phyloP scores from a whole-genome alignment of 495 filamentous ascomycete species.

The Tuber microsphaerosporum region DNA sequence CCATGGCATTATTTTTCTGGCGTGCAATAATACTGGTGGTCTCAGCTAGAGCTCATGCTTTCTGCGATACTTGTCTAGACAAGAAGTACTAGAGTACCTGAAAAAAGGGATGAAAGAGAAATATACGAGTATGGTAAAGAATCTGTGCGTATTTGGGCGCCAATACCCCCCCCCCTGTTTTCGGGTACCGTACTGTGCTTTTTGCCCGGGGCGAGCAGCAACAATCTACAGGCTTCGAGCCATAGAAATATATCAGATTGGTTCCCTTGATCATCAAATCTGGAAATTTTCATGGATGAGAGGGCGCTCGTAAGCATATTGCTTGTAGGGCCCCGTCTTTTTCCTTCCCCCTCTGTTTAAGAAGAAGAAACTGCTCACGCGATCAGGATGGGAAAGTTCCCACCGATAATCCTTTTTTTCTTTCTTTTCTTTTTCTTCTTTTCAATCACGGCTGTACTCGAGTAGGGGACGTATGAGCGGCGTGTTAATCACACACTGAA shows the following conservation, averaged over 20 bases:
- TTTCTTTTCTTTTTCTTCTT: neutral
- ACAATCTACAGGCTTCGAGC: conserved; percentile 10
- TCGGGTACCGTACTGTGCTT: neutral
- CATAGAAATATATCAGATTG: conserved; percentile 2
- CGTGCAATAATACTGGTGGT: no score
- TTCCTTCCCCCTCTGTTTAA: neutral
- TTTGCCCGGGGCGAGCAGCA: neutral
- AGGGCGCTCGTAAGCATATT: neutral
- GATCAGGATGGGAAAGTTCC: conserved; percentile 9
- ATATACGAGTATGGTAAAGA: neutral
- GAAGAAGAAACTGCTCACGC: conserved; percentile 14
- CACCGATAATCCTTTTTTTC: neutral
- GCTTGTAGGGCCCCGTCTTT: neutral
- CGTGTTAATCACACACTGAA: conserved; percentile 13
- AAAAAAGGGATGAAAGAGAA: neutral
- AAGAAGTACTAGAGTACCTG: neutral
- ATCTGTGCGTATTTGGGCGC: neutral
- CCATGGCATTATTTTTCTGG: neutral
- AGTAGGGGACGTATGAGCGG: conserved; percentile 6
- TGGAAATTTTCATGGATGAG: conserved; percentile 6
- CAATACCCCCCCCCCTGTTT: conserved; percentile 6
- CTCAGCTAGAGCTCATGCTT: neutral
- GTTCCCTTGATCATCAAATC: neutral
- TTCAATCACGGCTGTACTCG: neutral
- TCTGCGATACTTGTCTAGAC: neutral